Base-by-base conservation (phyloP, 306 rosid genomes). In the Sesbania bispinosa region DNA sequence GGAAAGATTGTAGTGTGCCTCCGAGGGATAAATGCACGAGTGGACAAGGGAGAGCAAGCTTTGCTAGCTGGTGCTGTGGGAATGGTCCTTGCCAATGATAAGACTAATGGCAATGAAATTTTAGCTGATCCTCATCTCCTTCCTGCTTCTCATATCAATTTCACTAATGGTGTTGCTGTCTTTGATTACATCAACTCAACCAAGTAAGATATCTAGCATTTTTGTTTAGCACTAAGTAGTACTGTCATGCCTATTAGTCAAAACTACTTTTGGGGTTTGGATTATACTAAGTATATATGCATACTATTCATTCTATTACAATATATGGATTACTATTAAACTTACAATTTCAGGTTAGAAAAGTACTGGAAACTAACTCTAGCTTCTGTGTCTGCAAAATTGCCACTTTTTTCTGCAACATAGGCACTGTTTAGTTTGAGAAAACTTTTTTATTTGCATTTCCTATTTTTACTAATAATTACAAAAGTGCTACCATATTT, bases 91-190 rank as follows among this genome's bases (percentile, higher is more conserved):
- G 96, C 92, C 14, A 93, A 93, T 79, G 36, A n/a, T 58, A 74
- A 48, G 13, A 10, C n/a, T 20, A 67, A 0, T 9, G 96, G 90
- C 39, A 93, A 93, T 51, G 98, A 90, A 70, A 69, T 93, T 7
- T 32, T 89, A 23, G 89, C 98, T n/a, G 97, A 93, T 71, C 89
- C 98, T 54, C 98, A 93, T 76, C 47, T 93, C 21, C 98, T 93
- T 62, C 92, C 97, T 33, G 97, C 92, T 23, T 76, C 94, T 38
- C 98, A 93, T 15, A 77, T 90, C 81, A 90, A 78, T 62, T 90
- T 71, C 74, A 65, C 78, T 4, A 74, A 87, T 19, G 97, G 96
- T 0, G 8, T 35, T 33, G 6, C 80, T 2, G 36, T 90, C 61
- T 87, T 74, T 53, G 6, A 62, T 21, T 90, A 93, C 76, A 23